Evolutionary conservation across 257 asterid genomes (phyloP), one percentile per base, ranked within the genome.

Genomic region (Solanum chmielewskii): DNA sequence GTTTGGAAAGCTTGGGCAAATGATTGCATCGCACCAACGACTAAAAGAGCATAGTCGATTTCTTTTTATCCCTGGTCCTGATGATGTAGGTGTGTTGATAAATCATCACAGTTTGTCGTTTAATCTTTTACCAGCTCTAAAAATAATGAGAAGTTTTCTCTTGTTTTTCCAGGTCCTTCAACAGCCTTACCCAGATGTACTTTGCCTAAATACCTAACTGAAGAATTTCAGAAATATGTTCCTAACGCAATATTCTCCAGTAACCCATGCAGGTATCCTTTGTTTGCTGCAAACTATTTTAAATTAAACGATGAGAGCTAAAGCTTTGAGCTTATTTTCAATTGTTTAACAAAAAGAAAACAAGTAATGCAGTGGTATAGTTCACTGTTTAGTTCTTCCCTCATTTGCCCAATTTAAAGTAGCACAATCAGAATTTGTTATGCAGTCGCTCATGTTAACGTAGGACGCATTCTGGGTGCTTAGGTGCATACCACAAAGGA

Each of bases 1-100:
- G 87, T 97, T 97, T 87, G 99, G 96, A 86, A 95, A 93, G 92
- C 94, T 97, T 81, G 99, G 99, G 68, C 91, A 92, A 89, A 92
- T 94, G 91, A 91, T 97, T 90, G 98, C 96, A 37, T 89, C 93
- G 75, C 98, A 94, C 92, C 92, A 91, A 66, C 96, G 95, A 85
- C 91, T 95, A 80, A 93, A 90, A 90, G 96, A 95, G 64, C 90
- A 91, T 64, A 95, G 98, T 85, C 92, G 89, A 86, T 97, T 97
- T 91, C 96, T 97, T 56, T 97, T 97, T 89, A 94, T 97, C 88
- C 99, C 99, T 56, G 99, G 99, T 87, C 99, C 99, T 81, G 97
- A 96, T 90, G 99, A 97, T 86, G 92, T 94, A 87, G 99, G 99
- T 95, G 77, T 82, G 94, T 91, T 76, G 66, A 69, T 86, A 84